Percentiles rank a stretch among this genome's conserved stretches.
Evolutionary conservation across 2,329 filamentous ascomycete genomes (phyloP).

Genomic region (Xylariaceae sp.): DNA sequence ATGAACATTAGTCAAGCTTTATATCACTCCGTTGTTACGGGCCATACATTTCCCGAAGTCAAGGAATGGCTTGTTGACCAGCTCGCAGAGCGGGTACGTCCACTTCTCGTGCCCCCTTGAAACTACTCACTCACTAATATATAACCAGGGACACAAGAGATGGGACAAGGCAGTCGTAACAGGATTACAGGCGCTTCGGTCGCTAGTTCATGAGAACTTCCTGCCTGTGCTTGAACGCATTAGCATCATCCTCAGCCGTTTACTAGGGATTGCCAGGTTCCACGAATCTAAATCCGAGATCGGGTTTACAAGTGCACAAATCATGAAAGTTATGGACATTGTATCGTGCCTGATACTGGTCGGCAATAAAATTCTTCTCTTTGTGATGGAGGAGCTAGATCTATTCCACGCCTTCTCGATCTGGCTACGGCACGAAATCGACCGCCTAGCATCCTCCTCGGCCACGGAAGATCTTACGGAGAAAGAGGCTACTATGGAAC

Average conservation of each 20-base stretch:
- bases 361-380: constrained; percentile 66
- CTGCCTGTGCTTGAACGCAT: constrained; percentile 83
- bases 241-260: constrained; percentile 72
- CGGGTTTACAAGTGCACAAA: constrained; percentile 60
- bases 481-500: constrained; percentile 71
- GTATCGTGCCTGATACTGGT: constrained; percentile 72
- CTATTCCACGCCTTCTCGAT: constrained; percentile 74
- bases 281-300: constrained; percentile 63
- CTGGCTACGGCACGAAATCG: constrained; percentile 82
- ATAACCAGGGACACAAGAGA: constrained; percentile 72
- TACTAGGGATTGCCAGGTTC: constrained; percentile 79
- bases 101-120: neutral
- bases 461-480: constrained; percentile 69
- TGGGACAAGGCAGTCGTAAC: constrained; percentile 86
- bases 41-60: constrained; percentile 69
- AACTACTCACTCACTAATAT: constrained; percentile 2
- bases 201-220: constrained; percentile 79
- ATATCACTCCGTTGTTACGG: constrained; percentile 80
- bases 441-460: constrained; percentile 64
- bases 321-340: constrained; percentile 64
- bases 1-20: constrained; percentile 66
- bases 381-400: constrained; percentile 70
- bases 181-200: constrained; percentile 72
- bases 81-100: constrained; percentile 67
- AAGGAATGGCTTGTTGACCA: constrained; percentile 87